Evolutionary conservation across 345 rosid genomes (phyloP), one percentile per base, ranked within the genome.

Genomic region (Balakata baccata): DNA sequence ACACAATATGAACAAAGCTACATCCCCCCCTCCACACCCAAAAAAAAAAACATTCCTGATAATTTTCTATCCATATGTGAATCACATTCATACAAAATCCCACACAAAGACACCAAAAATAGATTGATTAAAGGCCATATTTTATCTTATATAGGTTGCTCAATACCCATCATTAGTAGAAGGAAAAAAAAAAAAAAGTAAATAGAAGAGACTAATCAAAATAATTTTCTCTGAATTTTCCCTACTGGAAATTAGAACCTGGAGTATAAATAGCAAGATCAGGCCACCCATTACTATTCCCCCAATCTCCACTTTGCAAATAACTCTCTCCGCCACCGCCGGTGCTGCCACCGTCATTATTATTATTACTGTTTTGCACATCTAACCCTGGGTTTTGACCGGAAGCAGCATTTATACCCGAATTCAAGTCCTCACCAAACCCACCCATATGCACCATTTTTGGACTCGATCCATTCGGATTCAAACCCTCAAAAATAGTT

Each of bases 241-340:
- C 65, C 78, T 81, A 82, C 37, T 78, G 80, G 72, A 75, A 84
- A 69, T 77, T 81, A 54, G 90, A 87, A 66, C 88, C 76, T 79
- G 88, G 88, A 66, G 90, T 84, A 85, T 85, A 85, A 70, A 90
- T 88, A 71, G 91, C 82, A 79, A 87, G 84, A 86, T 87, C 88
- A 71, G 96, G 87, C 92, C 92, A 91, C 65, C 84, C 89, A 60
- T 79, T 85, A 43, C 78, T 51, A 54, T 60, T 77, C 38, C 68
- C 80, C 85, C 78, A 70, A 69, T 84, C 87, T 57, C 79, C 81
- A 71, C 80, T 64, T 23, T 75, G 79, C 75, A 81, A 67, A 50
- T 69, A 82, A 50, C 52, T 76, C 73, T 66, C 83, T 43, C 65
- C 74, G 10, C 62, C 75, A 10, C 73, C 64, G 34, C 34, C 34